A percentile compares a stretch with the other conserved stretches of the same genome.
These are phyloP conservation scores for Usnea hakonensis DNA, from an alignment of 495 filamentous ascomycete species.

Conservation along the genomic window DNA sequence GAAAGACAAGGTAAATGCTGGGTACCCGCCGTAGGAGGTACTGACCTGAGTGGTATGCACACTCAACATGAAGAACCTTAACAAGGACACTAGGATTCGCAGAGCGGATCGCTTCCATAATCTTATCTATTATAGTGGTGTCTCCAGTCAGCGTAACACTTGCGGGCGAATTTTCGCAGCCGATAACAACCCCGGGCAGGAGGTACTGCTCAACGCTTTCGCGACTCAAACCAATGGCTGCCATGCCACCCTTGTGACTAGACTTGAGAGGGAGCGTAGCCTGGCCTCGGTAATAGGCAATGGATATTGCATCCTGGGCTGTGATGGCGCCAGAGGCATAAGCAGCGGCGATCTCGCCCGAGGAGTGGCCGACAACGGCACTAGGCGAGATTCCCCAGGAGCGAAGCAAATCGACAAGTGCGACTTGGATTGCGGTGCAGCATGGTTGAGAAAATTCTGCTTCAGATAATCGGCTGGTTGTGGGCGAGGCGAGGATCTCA, in stretches of 20 bases:
- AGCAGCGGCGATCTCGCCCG: constrained; percentile 38
- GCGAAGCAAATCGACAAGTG: constrained; percentile 32
- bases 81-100: too few species aligned
- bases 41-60: constrained; percentile 56
- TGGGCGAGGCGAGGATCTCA: constrained; percentile 5
- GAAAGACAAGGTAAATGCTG: too few species aligned
- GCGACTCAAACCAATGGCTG: background rate
- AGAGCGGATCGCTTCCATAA: too few species aligned
- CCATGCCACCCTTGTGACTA: background rate
- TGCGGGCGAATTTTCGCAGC: constrained; percentile 3
- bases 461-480: constrained; percentile 3
- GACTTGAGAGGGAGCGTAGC: too few species aligned
- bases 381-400: constrained; percentile 18
- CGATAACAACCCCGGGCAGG: background rate
- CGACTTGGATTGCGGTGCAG: constrained; percentile 48
- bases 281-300: constrained; percentile 33
- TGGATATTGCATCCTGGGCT: constrained; percentile 12
- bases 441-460: constrained; percentile 33
- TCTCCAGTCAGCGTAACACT: constrained; percentile 38
- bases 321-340: constrained; percentile 22
- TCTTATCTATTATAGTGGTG: constrained; percentile 36
- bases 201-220: constrained; percentile 11
- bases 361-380: constrained; percentile 33
- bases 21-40: too few species aligned
- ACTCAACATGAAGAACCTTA: too few species aligned